These are phyloP conservation scores for Aspergillus niger DNA, from an alignment of 2,329 filamentous ascomycete species.

Conservation along the genomic window DNA sequence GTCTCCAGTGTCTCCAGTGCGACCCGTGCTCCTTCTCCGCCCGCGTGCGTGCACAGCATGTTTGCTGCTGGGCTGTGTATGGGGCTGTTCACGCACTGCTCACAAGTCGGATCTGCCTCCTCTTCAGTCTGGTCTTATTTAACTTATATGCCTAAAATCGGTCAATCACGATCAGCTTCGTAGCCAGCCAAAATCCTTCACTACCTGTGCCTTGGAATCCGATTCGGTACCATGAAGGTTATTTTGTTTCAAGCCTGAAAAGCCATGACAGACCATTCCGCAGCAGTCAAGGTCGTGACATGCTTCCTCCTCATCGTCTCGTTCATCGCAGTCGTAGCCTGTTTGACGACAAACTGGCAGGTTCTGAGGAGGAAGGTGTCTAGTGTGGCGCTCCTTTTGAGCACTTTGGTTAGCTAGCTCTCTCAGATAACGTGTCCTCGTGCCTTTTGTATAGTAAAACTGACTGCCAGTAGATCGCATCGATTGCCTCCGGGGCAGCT, in stretches of 20 bases:
- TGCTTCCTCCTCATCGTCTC: conserved; percentile 13
- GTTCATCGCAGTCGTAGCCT: not conserved
- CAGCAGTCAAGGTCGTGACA: conserved; percentile 6
- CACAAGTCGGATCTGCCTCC: no score
- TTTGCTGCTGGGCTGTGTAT: no score
- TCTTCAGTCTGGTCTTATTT: no score
- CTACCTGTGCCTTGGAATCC: not conserved
- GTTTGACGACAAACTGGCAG: conserved; percentile 11
- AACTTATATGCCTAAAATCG: no score
- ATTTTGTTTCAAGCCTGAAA: no score
- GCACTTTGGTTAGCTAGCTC: not conserved
- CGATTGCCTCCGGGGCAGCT: not conserved
- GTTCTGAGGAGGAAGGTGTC: conserved; percentile 1
- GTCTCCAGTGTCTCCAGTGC: no score
- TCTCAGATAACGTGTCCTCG: not conserved
- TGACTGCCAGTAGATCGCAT: not conserved
- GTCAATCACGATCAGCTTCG: no score
- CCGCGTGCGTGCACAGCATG: no score
- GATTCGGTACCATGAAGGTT: not conserved
- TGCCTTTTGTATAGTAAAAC: not conserved
- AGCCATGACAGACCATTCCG: not conserved
- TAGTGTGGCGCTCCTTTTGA: conserved; percentile 5
- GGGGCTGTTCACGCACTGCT: no score
- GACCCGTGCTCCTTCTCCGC: no score
- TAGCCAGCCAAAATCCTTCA: no score